Evolutionary conservation across 1,284 basidiomycete species (phyloP).

Genomic region (Amylostereum areolatum): DNA sequence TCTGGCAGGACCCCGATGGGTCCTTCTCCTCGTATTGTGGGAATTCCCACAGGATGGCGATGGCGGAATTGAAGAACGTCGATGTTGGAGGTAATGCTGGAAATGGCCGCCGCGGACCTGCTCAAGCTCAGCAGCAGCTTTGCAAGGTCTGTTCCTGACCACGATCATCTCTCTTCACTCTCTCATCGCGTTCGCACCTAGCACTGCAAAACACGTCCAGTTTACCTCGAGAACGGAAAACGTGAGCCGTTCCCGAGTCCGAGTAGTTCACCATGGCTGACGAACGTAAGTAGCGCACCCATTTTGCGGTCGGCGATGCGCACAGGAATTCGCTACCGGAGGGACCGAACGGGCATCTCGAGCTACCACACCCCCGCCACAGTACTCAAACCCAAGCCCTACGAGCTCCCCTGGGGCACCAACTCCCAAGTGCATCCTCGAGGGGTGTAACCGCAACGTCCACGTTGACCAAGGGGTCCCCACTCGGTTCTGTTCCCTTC

Average conservation of each 20-base stretch:
- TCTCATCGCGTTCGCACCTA: slow-evolving; percentile 4
- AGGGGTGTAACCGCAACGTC: slow-evolving; percentile 10
- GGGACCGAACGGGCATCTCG: not conserved
- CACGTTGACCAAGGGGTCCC: slow-evolving; percentile 9
- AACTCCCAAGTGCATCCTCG: slow-evolving; percentile 4
- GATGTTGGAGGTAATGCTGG: no score
- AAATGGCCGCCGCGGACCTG: no score
- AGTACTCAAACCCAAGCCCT: not conserved
- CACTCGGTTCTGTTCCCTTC: slow-evolving; percentile 15
- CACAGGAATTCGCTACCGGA: slow-evolving; percentile 5
- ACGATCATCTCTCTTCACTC: not conserved
- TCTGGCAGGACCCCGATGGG: slow-evolving; percentile 19
- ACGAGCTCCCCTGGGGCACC: not conserved
- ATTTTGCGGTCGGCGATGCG: slow-evolving; percentile 18
- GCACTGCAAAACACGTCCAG: slow-evolving; percentile 15
- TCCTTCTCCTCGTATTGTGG: slow-evolving; percentile 19
- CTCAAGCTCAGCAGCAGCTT: not conserved
- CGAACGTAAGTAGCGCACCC: slow-evolving; percentile 16
- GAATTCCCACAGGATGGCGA: slow-evolving; percentile 14
- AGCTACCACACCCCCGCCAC: not conserved
- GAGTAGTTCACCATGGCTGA: no score
- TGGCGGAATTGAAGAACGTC: no score
- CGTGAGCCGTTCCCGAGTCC: slow-evolving; percentile 4
- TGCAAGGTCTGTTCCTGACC: slow-evolving; percentile 14
- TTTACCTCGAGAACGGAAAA: slow-evolving; percentile 14